phyloP scores from a whole-genome alignment of 352 stramenopile species.

The Phytophthora fragariaefolia region DNA sequence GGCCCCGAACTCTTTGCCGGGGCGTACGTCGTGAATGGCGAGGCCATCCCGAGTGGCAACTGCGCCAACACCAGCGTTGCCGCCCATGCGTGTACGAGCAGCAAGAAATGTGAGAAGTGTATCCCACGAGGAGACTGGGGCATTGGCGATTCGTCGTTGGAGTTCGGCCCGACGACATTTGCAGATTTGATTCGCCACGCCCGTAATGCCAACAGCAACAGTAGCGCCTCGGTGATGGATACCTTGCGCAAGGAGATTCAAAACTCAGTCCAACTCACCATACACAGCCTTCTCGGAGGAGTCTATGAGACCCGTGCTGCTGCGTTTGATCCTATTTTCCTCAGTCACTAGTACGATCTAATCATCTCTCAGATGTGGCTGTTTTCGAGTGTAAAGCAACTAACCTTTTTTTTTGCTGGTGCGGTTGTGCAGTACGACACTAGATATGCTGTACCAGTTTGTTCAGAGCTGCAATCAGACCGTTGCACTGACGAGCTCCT shows the following conservation, averaged over 20 bases:
- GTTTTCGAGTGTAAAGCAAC: too few species aligned
- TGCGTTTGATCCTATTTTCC: slow-evolving; percentile 55
- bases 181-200: slow-evolving; percentile 63
- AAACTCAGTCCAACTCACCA: slow-evolving; percentile 46
- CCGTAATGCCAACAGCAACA: slow-evolving; percentile 36
- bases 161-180: slow-evolving; percentile 70
- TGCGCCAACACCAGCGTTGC: slow-evolving; percentile 65
- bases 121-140: slow-evolving; percentile 71
- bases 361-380: neutral
- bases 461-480: slow-evolving; percentile 64
- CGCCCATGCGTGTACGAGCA: slow-evolving; percentile 47
- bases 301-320: slow-evolving; percentile 51
- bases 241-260: slow-evolving; percentile 43
- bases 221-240: slow-evolving; percentile 33
- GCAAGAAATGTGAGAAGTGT: slow-evolving; percentile 60
- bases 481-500: slow-evolving; percentile 40
- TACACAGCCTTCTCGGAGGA: slow-evolving; percentile 51
- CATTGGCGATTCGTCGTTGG: slow-evolving; percentile 65
- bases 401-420: slow-evolving; percentile 6
- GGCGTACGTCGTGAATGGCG: slow-evolving; percentile 39
- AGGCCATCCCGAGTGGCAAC: slow-evolving; percentile 44
- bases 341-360: slow-evolving; percentile 56
- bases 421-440: slow-evolving; percentile 43
- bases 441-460: slow-evolving; percentile 71
- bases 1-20: slow-evolving; percentile 42